A percentile compares a stretch with the other conserved stretches of the same genome.
These are phyloP conservation scores for Sordariomycetes sp. DNA, from an alignment of 2,329 filamentous ascomycete genomes.

Conservation along the genomic window DNA sequence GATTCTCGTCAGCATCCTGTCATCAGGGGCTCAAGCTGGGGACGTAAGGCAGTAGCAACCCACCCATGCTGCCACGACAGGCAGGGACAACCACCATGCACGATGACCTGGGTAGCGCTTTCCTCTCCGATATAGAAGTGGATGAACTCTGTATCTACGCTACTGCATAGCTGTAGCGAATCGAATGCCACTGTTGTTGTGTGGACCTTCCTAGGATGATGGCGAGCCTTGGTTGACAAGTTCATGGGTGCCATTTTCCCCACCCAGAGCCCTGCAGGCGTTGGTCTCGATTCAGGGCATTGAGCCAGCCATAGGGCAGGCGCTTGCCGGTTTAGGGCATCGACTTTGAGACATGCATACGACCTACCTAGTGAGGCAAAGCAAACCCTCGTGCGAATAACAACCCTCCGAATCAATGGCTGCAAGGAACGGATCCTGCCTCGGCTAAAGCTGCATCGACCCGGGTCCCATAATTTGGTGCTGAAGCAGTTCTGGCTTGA, in stretches of 20 bases:
- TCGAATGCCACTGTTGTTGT: not conserved
- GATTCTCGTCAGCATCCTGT: not conserved
- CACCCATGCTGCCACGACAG: not conserved
- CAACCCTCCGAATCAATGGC: too few relatives aligned
- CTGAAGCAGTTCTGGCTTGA: not conserved
- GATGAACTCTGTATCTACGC: not conserved
- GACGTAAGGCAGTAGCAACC: not conserved
- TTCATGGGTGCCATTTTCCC: not conserved
- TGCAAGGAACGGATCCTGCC: too few relatives aligned
- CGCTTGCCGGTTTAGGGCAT: not conserved
- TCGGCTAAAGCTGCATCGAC: too few relatives aligned
- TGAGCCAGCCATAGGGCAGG: not conserved
- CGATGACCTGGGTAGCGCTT: not conserved
- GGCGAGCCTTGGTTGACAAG: not conserved
- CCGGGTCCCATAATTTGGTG: too few relatives aligned
- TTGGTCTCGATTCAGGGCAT: not conserved
- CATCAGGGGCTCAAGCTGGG: not conserved
- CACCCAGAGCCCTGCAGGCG: not conserved
- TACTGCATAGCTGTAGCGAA: not conserved
- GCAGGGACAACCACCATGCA: not conserved
- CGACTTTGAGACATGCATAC: not conserved
- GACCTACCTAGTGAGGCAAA: too few relatives aligned
- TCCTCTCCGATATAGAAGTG: not conserved
- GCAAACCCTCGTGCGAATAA: too few relatives aligned
- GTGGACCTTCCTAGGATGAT: not conserved